Percentiles rank a stretch among this genome's conserved stretches.
Conservation (phyloP, 257 asterid species). For the Ocimum tenuiflorum region DNA sequence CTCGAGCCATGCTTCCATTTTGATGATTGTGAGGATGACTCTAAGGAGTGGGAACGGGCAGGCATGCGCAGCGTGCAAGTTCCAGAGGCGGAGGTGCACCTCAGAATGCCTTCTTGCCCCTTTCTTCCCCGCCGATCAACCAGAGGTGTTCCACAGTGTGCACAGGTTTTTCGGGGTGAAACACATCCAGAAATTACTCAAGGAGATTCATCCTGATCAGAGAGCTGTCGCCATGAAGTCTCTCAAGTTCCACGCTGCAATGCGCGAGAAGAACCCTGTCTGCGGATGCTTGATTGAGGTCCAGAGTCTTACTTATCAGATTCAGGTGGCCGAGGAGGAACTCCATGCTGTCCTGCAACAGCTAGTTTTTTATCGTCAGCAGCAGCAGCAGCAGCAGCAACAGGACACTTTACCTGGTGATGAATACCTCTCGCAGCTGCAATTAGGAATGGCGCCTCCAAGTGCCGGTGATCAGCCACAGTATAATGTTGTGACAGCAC, state of each 20-base stretch:
- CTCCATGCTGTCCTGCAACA: slow-evolving; percentile 58
- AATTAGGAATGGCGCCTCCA: slow-evolving; percentile 40
- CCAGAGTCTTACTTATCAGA: slow-evolving; percentile 37
- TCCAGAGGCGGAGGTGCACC: slow-evolving; percentile 68
- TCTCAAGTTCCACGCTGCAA: slow-evolving; percentile 57
- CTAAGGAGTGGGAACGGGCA: slow-evolving; percentile 82
- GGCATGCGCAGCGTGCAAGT: slow-evolving; percentile 92
- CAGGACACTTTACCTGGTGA: neutral
- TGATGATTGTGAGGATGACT: slow-evolving; percentile 39
- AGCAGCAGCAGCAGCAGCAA: slow-evolving; percentile 27
- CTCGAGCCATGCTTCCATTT: neutral
- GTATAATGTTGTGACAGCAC: neutral
- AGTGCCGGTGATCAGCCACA: neutral
- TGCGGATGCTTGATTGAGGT: slow-evolving; percentile 56
- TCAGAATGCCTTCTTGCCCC: slow-evolving; percentile 80
- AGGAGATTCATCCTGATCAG: slow-evolving; percentile 47
- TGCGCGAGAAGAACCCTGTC: slow-evolving; percentile 59
- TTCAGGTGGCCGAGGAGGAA: slow-evolving; percentile 53
- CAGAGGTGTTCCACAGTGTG: slow-evolving; percentile 55
- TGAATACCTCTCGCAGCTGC: slow-evolving; percentile 49
- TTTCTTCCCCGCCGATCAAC: slow-evolving; percentile 79
- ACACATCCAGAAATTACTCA: slow-evolving; percentile 53
- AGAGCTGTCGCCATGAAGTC: slow-evolving; percentile 60
- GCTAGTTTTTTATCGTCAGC: slow-evolving; percentile 37
- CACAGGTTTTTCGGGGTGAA: slow-evolving; percentile 76